Conservation (phyloP, 75 land plant genomes). For the Gnetum montanum region DNA sequence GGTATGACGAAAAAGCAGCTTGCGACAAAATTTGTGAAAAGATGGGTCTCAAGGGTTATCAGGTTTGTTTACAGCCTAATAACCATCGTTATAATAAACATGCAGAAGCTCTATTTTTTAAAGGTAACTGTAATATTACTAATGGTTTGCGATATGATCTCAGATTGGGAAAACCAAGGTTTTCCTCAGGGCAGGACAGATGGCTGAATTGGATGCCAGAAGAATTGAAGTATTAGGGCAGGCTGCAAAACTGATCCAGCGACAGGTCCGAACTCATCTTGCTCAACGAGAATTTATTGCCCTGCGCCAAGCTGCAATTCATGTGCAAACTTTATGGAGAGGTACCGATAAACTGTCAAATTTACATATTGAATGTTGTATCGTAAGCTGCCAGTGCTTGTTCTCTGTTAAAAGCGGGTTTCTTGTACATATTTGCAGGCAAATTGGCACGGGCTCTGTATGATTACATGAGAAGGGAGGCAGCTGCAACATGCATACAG, state of each 20-base stretch:
- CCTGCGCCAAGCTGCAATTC: slow-evolving; percentile 52
- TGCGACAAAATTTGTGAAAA: slow-evolving; percentile 56
- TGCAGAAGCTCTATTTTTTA: too few species aligned
- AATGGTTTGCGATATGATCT: not conserved
- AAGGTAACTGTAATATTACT: not conserved
- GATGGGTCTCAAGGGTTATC: slow-evolving; percentile 72
- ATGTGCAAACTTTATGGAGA: slow-evolving; percentile 76
- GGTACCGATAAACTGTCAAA: slow-evolving; percentile 42
- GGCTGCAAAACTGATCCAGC: slow-evolving; percentile 75
- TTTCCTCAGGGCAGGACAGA: slow-evolving; percentile 93
- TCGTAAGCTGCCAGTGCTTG: not conserved
- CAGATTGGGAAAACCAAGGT: slow-evolving; percentile 94
- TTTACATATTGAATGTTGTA: slow-evolving; percentile 3
- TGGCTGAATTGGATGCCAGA: slow-evolving; percentile 88
- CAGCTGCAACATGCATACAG: slow-evolving; percentile 76
- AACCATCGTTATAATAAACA: too few species aligned
- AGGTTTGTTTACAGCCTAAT: slow-evolving; percentile 39
- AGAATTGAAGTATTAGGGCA: slow-evolving; percentile 69
- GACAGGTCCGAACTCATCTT: slow-evolving; percentile 73
- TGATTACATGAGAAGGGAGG: slow-evolving; percentile 61
- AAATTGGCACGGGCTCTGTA: slow-evolving; percentile 60
- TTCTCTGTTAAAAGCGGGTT: not conserved
- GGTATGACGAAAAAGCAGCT: slow-evolving; percentile 80
- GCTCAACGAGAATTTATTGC: slow-evolving; percentile 61
- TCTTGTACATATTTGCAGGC: slow-evolving; percentile 13